A percentile compares a stretch with the other conserved stretches of the same genome.
Evolutionary conservation across 1,284 basidiomycete species (phyloP).

Genomic region (Cystobasidiaceae sp.): DNA sequence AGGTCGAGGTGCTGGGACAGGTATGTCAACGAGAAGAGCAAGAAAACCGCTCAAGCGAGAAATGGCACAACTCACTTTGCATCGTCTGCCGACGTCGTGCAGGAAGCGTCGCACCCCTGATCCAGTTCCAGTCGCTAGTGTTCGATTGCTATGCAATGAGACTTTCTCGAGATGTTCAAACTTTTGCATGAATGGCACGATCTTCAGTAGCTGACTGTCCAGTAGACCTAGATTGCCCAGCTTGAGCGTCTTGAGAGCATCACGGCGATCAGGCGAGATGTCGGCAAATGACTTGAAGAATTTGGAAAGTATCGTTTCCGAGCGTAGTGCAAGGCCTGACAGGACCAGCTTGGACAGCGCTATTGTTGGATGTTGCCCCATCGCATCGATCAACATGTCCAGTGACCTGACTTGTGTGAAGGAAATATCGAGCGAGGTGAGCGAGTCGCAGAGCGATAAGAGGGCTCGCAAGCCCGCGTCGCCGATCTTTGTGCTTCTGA

Average conservation of each 20-base stretch:
- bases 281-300: conserved; percentile 35
- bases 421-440: conserved; percentile 40
- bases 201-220: conserved; percentile 31
- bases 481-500: conserved; percentile 38
- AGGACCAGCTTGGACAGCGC: conserved; percentile 38
- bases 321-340: conserved; percentile 37
- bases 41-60: neutral
- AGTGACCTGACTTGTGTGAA: conserved; percentile 37
- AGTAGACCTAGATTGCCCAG: conserved; percentile 33
- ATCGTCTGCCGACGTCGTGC: conserved; percentile 4
- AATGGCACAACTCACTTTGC: neutral
- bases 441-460: conserved; percentile 36
- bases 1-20: conserved; percentile 13
- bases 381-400: conserved; percentile 37
- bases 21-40: neutral
- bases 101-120: conserved; percentile 16
- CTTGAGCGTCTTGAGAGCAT: conserved; percentile 34
- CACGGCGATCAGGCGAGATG: conserved; percentile 9
- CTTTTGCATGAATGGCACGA: conserved; percentile 35
- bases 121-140: conserved; percentile 9
- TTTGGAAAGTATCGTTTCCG: conserved; percentile 32
- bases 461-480: conserved; percentile 38
- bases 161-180: conserved; percentile 36
- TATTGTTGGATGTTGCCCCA: conserved; percentile 29
- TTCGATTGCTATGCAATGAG: conserved; percentile 28